A percentile compares a stretch with the other conserved stretches of the same genome.
Conservation (phyloP, 345 rosid genomes). For the Isatis tinctoria region DNA sequence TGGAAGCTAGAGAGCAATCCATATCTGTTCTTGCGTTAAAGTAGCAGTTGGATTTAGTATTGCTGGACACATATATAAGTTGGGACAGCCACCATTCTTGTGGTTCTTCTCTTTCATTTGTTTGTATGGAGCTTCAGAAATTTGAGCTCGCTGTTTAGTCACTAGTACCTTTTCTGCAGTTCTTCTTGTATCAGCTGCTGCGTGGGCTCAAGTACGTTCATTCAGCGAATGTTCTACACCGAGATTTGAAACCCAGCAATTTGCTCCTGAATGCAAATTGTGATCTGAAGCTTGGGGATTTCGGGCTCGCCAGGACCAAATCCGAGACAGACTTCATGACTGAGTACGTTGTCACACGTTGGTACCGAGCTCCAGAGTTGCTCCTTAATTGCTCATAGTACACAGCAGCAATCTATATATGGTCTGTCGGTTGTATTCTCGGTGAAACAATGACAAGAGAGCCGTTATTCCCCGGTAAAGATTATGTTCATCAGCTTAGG, state of each 20-base stretch:
- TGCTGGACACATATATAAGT: too few relatives aligned
- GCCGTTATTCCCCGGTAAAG: slow-evolving; percentile 90
- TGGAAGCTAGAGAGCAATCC: neutral
- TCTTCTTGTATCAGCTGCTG: slow-evolving; percentile 83
- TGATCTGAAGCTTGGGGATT: slow-evolving; percentile 93
- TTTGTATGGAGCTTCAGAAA: neutral
- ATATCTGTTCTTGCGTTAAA: neutral
- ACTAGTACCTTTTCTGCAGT: slow-evolving; percentile 48
- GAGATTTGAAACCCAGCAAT: slow-evolving; percentile 92
- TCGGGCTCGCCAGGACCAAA: slow-evolving; percentile 95
- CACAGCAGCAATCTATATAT: slow-evolving; percentile 94
- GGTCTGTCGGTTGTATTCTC: slow-evolving; percentile 99
- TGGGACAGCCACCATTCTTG: too few relatives aligned
- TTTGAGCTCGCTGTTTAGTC: slow-evolving; percentile 3
- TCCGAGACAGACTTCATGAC: slow-evolving; percentile 99
- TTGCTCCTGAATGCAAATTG: slow-evolving; percentile 84
- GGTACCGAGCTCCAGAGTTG: slow-evolving; percentile 98
- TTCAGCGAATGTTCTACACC: slow-evolving; percentile 87
- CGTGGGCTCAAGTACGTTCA: slow-evolving; percentile 96
- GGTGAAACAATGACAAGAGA: slow-evolving; percentile 86
- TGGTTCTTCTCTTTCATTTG: neutral
- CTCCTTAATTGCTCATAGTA: slow-evolving; percentile 96
- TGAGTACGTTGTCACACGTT: slow-evolving; percentile 94
- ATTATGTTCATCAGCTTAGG: slow-evolving; percentile 90
- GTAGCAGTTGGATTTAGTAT: neutral